phyloP scores from a whole-genome alignment of 1,284 basidiomycete genomes.

The Cutaneotrichosporon sp. region DNA sequence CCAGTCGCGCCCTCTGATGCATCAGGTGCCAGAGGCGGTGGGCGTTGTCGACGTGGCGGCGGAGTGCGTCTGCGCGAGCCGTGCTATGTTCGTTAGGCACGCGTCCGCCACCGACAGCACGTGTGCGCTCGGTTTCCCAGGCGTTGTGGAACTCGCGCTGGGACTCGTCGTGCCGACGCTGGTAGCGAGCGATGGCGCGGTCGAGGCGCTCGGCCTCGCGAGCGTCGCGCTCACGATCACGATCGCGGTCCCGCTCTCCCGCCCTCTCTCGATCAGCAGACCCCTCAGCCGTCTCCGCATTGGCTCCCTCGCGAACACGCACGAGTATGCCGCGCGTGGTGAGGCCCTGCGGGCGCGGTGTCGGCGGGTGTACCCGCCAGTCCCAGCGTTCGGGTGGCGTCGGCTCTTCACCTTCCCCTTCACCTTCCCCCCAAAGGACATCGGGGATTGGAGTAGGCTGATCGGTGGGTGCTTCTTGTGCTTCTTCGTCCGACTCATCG shows the following conservation, averaged over 20 bases:
- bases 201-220: slow-evolving; percentile 17
- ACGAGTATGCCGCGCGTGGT: slow-evolving; percentile 22
- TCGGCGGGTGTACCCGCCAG: slow-evolving; percentile 6
- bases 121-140: slow-evolving; percentile 16
- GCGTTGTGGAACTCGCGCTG: slow-evolving; percentile 17
- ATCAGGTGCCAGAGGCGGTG: slow-evolving; percentile 21
- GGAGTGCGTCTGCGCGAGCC: slow-evolving; percentile 13
- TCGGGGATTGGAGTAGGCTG: not conserved
- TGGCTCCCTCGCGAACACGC: slow-evolving; percentile 13
- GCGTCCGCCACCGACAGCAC: slow-evolving; percentile 12
- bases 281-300: not conserved
- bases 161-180: slow-evolving; percentile 14
- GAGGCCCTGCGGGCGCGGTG: slow-evolving; percentile 7
- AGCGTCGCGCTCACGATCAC: slow-evolving; percentile 10
- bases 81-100: slow-evolving; percentile 15
- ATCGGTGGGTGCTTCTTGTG: not conserved
- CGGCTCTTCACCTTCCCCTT: too few relatives aligned
- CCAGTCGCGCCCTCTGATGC: slow-evolving; percentile 7
- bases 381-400: slow-evolving; percentile 4
- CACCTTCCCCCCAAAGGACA: not conserved
- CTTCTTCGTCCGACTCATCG: not conserved
- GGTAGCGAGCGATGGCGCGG: slow-evolving; percentile 14
- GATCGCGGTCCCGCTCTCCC: not conserved
- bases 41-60: slow-evolving; percentile 19
- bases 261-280: not conserved